phyloP scores from a whole-genome alignment of 2,329 filamentous ascomycete species.

The Biscogniauxia mediterranea region DNA sequence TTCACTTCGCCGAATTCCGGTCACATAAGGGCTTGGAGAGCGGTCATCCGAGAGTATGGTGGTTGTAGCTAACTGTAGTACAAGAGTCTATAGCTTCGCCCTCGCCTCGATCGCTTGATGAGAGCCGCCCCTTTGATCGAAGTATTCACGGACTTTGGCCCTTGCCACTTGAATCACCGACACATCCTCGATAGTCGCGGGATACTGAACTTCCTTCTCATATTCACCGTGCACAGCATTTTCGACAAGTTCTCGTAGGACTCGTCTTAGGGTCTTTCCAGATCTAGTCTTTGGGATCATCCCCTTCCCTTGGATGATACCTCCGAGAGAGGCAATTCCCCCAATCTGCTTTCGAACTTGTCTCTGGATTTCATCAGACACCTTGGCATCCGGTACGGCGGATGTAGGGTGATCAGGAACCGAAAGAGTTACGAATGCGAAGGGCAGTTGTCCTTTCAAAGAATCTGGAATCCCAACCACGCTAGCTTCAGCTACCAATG shows the following conservation, averaged over 20 bases:
- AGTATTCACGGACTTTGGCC: conserved; percentile 72
- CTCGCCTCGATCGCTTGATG: conserved; percentile 47
- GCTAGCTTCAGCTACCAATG: conserved; percentile 76
- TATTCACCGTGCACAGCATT: conserved; percentile 74
- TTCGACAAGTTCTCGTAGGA: conserved; percentile 80
- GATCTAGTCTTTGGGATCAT: conserved; percentile 91
- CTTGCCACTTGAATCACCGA: conserved; percentile 73
- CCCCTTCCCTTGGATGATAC: conserved; percentile 77
- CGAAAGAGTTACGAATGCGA: conserved; percentile 73
- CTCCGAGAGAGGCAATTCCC: conserved; percentile 80
- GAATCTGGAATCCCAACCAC: conserved; percentile 83
- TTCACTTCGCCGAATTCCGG: background rate
- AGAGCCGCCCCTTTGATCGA: conserved; percentile 47
- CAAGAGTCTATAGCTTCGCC: conserved; percentile 44
- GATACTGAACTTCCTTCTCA: conserved; percentile 69
- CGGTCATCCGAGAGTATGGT: background rate
- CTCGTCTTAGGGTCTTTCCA: conserved; percentile 85
- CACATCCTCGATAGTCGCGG: conserved; percentile 81
- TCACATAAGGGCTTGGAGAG: background rate
- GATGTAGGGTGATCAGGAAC: conserved; percentile 47
- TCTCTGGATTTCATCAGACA: conserved; percentile 64
- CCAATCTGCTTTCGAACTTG: conserved; percentile 80
- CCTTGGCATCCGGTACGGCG: conserved; percentile 45
- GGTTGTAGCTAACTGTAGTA: background rate
- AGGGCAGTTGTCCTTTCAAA: conserved; percentile 87